Evolutionary conservation across 208 protist species (phyloP).

Genomic region (Crithidia acanthocephali): DNA sequence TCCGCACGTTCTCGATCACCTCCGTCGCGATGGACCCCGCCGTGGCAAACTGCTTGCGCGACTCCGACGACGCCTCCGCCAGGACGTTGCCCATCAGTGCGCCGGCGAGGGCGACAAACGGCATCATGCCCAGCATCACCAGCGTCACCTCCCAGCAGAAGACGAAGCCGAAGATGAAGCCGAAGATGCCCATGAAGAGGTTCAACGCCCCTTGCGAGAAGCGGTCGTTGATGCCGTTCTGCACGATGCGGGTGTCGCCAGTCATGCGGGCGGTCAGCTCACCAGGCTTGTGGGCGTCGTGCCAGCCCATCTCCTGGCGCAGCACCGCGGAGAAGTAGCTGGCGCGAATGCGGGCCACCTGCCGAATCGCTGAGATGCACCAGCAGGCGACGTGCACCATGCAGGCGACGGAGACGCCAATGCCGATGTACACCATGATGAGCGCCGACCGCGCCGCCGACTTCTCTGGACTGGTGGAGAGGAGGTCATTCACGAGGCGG

Average conservation of each 20-base stretch:
- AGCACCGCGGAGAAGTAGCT: slow-evolving; percentile 69
- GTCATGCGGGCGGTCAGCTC: slow-evolving; percentile 79
- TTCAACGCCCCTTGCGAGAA: slow-evolving; percentile 72
- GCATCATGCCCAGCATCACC: slow-evolving; percentile 81
- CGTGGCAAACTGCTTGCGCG: slow-evolving; percentile 76
- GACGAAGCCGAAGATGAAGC: slow-evolving; percentile 81
- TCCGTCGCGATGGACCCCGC: slow-evolving; percentile 88
- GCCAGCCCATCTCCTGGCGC: slow-evolving; percentile 90
- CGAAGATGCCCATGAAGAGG: slow-evolving; percentile 74
- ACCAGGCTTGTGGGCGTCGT: slow-evolving; percentile 74
- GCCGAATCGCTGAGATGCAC: slow-evolving; percentile 56
- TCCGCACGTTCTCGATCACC: slow-evolving; percentile 83
- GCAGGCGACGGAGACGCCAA: slow-evolving; percentile 44
- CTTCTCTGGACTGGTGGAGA: slow-evolving; percentile 29
- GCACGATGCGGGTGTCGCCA: slow-evolving; percentile 72
- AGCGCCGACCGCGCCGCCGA: slow-evolving; percentile 50
- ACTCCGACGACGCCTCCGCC: slow-evolving; percentile 42
- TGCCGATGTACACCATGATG: slow-evolving; percentile 76
- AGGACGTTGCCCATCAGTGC: slow-evolving; percentile 68
- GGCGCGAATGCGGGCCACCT: slow-evolving; percentile 60
- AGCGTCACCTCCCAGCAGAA: slow-evolving; percentile 82
- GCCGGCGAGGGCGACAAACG: slow-evolving; percentile 57
- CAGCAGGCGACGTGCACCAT: slow-evolving; percentile 56
- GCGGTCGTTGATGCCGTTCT: slow-evolving; percentile 91
- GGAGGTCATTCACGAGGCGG: slow-evolving; percentile 64